Evolutionary conservation across 148 eudicot species (phyloP).

Genomic region (Heliosperma pusillum): DNA sequence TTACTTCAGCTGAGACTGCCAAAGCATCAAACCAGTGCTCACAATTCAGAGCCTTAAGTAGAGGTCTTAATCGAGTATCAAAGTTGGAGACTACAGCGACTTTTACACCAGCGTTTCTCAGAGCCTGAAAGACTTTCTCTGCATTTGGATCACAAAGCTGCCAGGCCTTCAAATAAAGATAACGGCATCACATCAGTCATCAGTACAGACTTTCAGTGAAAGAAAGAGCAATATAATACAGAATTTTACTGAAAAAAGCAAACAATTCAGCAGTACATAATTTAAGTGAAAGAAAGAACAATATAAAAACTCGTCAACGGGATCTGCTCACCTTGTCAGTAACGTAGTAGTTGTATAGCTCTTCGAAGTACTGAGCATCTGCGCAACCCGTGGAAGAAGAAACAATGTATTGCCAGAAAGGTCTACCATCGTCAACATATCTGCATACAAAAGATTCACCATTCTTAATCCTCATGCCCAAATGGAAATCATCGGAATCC

Average conservation of each 20-base stretch:
- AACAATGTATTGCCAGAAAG: constrained; percentile 91
- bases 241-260: not conserved
- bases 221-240: not conserved
- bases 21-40: constrained; percentile 99
- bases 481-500: not conserved
- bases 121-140: constrained; percentile 73
- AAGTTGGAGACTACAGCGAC: constrained; percentile 93
- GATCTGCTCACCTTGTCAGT: constrained; percentile 66
- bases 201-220: not conserved
- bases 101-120: constrained; percentile 73
- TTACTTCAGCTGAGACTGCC: constrained; percentile 96
- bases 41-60: constrained; percentile 75
- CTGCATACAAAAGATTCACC: constrained; percentile 41
- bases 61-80: constrained; percentile 80
- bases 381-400: constrained; percentile 96
- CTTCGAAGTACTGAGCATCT: constrained; percentile 87
- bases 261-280: not conserved
- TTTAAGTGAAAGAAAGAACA: not conserved
- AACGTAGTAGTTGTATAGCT: constrained; percentile 77
- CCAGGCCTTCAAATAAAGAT: constrained; percentile 71
- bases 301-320: not conserved
- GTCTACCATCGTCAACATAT: constrained; percentile 91
- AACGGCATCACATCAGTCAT: not conserved
- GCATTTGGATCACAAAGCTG: constrained; percentile 90
- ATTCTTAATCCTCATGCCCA: not conserved